Base-by-base conservation (phyloP, 2,329 filamentous ascomycete species). In the Chaetomiaceae sp. region DNA sequence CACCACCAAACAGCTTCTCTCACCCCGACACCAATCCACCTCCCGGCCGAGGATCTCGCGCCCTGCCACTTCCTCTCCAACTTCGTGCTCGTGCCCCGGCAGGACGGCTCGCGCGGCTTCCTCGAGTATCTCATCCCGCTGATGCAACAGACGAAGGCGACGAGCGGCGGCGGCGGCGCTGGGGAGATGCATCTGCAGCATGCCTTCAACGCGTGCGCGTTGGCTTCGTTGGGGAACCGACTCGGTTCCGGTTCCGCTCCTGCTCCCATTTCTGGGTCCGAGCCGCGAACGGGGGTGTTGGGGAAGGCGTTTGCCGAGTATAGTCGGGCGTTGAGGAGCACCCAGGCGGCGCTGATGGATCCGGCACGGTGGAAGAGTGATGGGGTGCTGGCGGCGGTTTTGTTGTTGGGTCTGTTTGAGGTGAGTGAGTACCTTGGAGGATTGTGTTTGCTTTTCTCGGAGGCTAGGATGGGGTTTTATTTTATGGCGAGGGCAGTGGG, bases 321-420 rank as follows among this genome's bases (percentile, higher is more conserved):
- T 61, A 75, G 75, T 4, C 74, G 73, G 62, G 81, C 82, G 2
- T 67, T 84, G 49, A 71, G 73, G 0, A 69, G 71, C 6, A 80
- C 78, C 0, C 79, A 80, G 55, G 58, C 69, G 0, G 80, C 81
- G 4, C 68, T 86, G 11, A 71, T 73, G 51, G 74, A 81, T 51
- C 74, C 77, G 0, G 69, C 69, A 13, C 64, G 68, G 48, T 75
- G 76, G 48, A 76, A 71, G 54, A 69, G 75, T n/a, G 82, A 86
- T 61, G 72, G 73, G 11, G 84, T 81, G 0, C 61, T 86, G 11
- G 81, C 79, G 2, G 74, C 81, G 0, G 80, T 85, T 14, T 66
- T 86, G 29, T 67, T 85, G 53, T 64, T 86, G 23, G 79, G 81
- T 0, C 69, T 84, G 20, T 86, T 81, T 55, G 82, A 85, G 69